Conservation (phyloP, 306 rosid species). For the Boehmeria nivea region DNA sequence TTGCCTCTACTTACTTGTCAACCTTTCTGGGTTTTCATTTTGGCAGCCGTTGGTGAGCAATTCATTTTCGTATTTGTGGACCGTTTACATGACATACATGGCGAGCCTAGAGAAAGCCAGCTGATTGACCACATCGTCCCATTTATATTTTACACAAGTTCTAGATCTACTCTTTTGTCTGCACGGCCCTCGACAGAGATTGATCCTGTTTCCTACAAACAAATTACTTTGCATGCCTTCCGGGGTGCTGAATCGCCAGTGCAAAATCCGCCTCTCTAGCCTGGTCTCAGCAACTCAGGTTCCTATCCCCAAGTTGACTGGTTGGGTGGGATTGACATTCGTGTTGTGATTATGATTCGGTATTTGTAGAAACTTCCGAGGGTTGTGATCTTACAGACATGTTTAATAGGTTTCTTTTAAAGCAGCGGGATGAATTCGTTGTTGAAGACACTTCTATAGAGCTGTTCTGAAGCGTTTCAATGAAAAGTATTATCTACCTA, state of each 20-base stretch:
- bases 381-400: neutral
- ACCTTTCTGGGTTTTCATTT: conserved; percentile 22
- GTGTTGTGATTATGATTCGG: too few species aligned
- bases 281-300: too few species aligned
- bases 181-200: conserved; percentile 22
- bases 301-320: too few species aligned
- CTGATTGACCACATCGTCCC: conserved; percentile 26
- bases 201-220: conserved; percentile 5
- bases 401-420: conserved; percentile 12
- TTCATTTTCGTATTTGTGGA: conserved; percentile 89
- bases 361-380: neutral
- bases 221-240: conserved; percentile 4
- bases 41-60: conserved; percentile 89
- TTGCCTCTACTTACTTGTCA: conserved; percentile 10
- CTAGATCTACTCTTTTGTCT: too few species aligned
- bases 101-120: conserved; percentile 70
- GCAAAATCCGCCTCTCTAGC: too few species aligned
- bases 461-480: too few species aligned
- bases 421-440: conserved; percentile 12
- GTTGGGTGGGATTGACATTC: too few species aligned
- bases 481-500: too few species aligned
- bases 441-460: too few species aligned
- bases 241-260: neutral
- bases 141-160: too few species aligned
- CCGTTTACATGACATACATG: conserved; percentile 87